Percentiles rank a stretch among this genome's conserved stretches.
Conservation (phyloP, 2,329 filamentous ascomycete genomes). For the Thielaviopsis populi region DNA sequence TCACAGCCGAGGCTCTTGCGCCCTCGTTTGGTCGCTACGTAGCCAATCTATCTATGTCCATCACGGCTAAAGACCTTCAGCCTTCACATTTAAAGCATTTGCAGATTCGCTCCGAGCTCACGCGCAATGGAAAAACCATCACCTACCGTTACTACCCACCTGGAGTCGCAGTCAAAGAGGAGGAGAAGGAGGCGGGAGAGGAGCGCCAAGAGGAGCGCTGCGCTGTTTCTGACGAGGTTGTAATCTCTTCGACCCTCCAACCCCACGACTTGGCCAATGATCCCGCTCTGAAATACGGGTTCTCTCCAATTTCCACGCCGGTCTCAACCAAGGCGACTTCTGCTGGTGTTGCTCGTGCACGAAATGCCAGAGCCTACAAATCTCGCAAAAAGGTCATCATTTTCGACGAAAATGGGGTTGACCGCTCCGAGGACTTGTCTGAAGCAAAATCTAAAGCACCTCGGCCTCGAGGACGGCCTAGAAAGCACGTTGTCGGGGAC, state of each 20-base stretch:
- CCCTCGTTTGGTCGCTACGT: conserved; percentile 26
- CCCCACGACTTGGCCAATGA: not conserved
- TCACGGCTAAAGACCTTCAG: conserved; percentile 25
- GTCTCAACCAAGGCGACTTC: not conserved
- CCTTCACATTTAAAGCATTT: conserved; percentile 28
- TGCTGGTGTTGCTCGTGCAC: not conserved
- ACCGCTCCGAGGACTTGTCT: not conserved
- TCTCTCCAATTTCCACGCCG: conserved; percentile 3
- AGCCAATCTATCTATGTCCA: conserved; percentile 18
- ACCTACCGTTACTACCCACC: conserved; percentile 17
- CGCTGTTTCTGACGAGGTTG: not conserved
- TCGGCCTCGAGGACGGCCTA: not conserved
- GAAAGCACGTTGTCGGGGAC: not conserved
- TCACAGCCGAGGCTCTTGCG: conserved; percentile 26
- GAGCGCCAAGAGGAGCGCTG: not conserved
- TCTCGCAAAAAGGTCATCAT: conserved; percentile 13
- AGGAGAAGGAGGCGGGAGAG: not conserved
- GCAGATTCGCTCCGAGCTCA: conserved; percentile 22
- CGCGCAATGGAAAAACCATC: conserved; percentile 16
- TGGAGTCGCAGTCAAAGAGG: not conserved
- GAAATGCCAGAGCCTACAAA: not conserved
- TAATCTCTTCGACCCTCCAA: not conserved
- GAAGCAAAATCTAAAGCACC: not conserved
- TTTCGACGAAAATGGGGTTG: conserved; percentile 4
- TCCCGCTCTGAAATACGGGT: conserved; percentile 13